Percentiles rank a stretch among this genome's conserved stretches.
phyloP scores from a whole-genome alignment of 2,329 filamentous ascomycete genomes.

The Pseudocercospora fuligena region DNA sequence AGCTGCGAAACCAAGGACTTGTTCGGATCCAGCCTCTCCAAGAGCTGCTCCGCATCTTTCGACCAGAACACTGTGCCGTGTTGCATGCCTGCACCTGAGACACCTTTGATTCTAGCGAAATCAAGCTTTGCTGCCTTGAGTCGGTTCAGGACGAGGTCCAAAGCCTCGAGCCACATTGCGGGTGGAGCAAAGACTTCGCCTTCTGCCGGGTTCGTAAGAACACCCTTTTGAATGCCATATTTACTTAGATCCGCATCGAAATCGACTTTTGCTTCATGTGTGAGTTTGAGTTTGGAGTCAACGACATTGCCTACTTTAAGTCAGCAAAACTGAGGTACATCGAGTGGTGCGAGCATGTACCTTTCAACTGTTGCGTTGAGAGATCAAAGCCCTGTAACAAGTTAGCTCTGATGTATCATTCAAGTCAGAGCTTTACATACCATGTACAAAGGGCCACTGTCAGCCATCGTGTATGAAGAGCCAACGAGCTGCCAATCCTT shows the following conservation, averaged over 20 bases:
- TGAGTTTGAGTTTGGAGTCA: constrained; percentile 77
- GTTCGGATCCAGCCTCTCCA: constrained; percentile 64
- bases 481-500: too few species aligned
- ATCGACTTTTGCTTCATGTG: constrained; percentile 87
- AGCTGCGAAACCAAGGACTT: constrained; percentile 75
- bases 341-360: constrained; percentile 71
- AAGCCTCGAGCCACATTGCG: constrained; percentile 89
- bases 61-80: constrained; percentile 98
- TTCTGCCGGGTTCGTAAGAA: constrained; percentile 78
- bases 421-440: constrained; percentile 1
- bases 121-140: constrained; percentile 73
- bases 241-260: constrained; percentile 83
- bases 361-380: constrained; percentile 96
- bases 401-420: not conserved
- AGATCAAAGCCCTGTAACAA: constrained; percentile 75
- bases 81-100: constrained; percentile 94
- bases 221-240: constrained; percentile 80
- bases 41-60: constrained; percentile 66
- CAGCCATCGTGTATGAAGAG: constrained; percentile 11
- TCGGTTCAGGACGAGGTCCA: constrained; percentile 80
- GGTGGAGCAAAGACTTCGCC: constrained; percentile 93
- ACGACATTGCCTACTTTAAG: constrained; percentile 73
- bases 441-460: constrained; percentile 25
- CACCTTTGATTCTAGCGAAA: constrained; percentile 74
- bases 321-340: constrained; percentile 4